phyloP scores from a whole-genome alignment of 371 early-diverging fungal species.

The Rhizopus arrhizus region DNA sequence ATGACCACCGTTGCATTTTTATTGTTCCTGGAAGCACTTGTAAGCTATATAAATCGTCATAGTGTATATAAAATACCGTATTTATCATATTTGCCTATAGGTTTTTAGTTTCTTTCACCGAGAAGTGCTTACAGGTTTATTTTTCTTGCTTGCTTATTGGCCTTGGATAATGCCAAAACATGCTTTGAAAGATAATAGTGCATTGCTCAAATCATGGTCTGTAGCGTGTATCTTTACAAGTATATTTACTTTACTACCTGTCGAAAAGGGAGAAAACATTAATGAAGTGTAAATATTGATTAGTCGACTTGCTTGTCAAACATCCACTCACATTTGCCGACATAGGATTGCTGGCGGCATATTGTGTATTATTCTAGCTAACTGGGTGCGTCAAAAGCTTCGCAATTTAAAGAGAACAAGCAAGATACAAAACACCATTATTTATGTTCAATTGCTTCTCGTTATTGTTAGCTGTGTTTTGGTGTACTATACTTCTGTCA shows the following conservation, averaged over 20 bases:
- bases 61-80: neutral
- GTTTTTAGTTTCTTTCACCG: slow-evolving; percentile 79
- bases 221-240: slow-evolving; percentile 70
- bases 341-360: slow-evolving; percentile 33
- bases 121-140: slow-evolving; percentile 58
- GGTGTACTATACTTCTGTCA: slow-evolving; percentile 56
- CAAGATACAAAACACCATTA: slow-evolving; percentile 1
- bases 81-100: slow-evolving; percentile 37
- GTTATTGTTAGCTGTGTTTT: slow-evolving; percentile 42
- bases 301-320: too few relatives aligned
- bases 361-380: slow-evolving; percentile 11
- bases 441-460: slow-evolving; percentile 30
- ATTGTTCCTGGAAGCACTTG: slow-evolving; percentile 69
- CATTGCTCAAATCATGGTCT: slow-evolving; percentile 59
- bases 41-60: slow-evolving; percentile 32
- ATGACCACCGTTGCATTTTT: slow-evolving; percentile 45
- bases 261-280: slow-evolving; percentile 80
- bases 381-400: slow-evolving; percentile 8
- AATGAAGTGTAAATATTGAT: slow-evolving; percentile 61
- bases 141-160: slow-evolving; percentile 61
- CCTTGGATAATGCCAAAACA: slow-evolving; percentile 59
- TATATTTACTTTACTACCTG: slow-evolving; percentile 84
- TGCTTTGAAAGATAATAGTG: slow-evolving; percentile 46
- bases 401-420: slow-evolving; percentile 10
- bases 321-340: too few relatives aligned